These are phyloP conservation scores for Malassezia restricta DNA, from an alignment of 1,284 basidiomycete genomes.

Conservation along the genomic window DNA sequence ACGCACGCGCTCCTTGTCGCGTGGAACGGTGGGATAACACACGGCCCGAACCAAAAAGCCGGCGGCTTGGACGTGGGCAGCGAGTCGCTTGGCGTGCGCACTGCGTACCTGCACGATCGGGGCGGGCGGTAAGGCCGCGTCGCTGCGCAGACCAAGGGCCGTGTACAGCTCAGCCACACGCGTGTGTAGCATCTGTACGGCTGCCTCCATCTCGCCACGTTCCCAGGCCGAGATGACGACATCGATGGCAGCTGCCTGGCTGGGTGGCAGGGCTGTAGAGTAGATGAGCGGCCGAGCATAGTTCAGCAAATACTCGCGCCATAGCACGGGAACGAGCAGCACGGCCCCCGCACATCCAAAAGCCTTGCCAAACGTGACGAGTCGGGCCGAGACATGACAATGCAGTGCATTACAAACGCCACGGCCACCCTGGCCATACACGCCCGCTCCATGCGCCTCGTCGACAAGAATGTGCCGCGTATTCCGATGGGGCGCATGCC, in stretches of 20 bases:
- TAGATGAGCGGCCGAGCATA: conserved; percentile 76
- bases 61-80: conserved; percentile 54
- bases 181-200: not conserved
- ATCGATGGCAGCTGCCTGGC: conserved; percentile 1
- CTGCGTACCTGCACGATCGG: conserved; percentile 81
- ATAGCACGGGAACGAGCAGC: conserved; percentile 59
- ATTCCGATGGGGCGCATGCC: conserved; percentile 52
- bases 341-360: conserved; percentile 53
- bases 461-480: conserved; percentile 55
- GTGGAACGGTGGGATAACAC: conserved; percentile 61
- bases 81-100: conserved; percentile 59
- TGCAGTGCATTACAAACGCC: conserved; percentile 26
- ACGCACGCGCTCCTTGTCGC: conserved; percentile 66
- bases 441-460: conserved; percentile 68
- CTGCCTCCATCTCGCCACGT: not conserved
- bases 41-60: conserved; percentile 67
- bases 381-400: conserved; percentile 17
- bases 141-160: not conserved
- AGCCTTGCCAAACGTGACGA: conserved; percentile 43
- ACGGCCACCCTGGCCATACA: conserved; percentile 50
- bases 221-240: conserved; percentile 13
- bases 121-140: conserved; percentile 31
- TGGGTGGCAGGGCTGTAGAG: conserved; percentile 24
- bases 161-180: conserved; percentile 3
- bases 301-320: conserved; percentile 76